Percentiles rank a stretch among this genome's conserved stretches.
These are phyloP conservation scores for Tetrahymena thermophila DNA, from an alignment of 73 alveolate species.

Conservation along the genomic window DNA sequence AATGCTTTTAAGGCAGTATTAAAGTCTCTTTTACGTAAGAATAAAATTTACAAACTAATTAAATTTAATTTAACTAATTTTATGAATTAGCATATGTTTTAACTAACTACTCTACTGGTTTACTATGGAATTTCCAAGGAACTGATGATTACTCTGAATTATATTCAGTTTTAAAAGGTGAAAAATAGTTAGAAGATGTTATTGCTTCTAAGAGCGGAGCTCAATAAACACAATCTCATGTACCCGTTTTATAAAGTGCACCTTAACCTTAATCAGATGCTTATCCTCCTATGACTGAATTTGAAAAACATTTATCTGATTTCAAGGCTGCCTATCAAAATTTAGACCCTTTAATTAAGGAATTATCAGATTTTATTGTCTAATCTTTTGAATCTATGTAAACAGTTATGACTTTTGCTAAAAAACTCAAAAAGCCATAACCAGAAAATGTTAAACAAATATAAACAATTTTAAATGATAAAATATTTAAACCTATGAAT, in stretches of 20 bases:
- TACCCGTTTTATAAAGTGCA: neutral
- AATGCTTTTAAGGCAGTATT: neutral
- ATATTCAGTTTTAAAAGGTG: neutral
- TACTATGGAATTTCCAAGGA: neutral
- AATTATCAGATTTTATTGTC: neutral
- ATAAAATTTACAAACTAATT: neutral
- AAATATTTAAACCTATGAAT: neutral
- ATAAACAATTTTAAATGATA: neutral
- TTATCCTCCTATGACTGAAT: neutral
- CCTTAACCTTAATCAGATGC: neutral
- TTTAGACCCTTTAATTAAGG: neutral
- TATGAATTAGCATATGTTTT: neutral
- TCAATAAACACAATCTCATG: neutral
- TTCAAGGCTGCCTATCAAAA: neutral
- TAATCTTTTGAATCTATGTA: neutral
- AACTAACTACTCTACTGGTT: neutral
- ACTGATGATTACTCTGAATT: neutral
- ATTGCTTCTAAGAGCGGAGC: neutral
- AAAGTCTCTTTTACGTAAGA: neutral
- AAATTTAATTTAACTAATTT: neutral
- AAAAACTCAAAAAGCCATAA: neutral
- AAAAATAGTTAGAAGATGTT: neutral
- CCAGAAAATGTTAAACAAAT: neutral
- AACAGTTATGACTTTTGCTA: neutral
- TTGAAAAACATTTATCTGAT: neutral